Percentiles rank a stretch among this genome's conserved stretches.
phyloP scores from a whole-genome alignment of 306 rosid species.

The Boehmeria nivea region DNA sequence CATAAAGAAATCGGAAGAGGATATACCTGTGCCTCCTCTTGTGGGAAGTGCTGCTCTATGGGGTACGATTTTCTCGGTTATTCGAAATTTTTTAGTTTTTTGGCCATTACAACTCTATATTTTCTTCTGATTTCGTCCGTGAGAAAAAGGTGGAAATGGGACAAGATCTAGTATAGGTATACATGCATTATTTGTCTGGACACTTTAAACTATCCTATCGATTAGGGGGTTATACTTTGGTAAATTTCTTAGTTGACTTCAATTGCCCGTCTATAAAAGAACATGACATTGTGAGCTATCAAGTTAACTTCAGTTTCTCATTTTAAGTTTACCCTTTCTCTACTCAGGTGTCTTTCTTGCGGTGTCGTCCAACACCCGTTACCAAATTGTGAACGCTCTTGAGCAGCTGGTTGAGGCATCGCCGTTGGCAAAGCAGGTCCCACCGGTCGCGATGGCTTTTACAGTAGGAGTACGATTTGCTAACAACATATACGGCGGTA shows the following conservation, averaged over 20 bases:
- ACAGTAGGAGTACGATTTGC: slow-evolving; percentile 76
- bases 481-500: slow-evolving; percentile 84
- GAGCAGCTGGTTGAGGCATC: slow-evolving; percentile 75
- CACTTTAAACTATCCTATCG: too few species aligned
- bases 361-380: slow-evolving; percentile 85
- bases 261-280: too few species aligned
- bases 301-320: neutral
- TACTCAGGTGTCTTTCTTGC: slow-evolving; percentile 77
- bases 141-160: too few species aligned
- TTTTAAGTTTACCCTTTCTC: neutral
- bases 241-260: too few species aligned
- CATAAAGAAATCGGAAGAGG: slow-evolving; percentile 78
- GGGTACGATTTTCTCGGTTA: slow-evolving; percentile 22
- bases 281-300: neutral
- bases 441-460: slow-evolving; percentile 76
- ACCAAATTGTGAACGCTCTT: slow-evolving; percentile 77
- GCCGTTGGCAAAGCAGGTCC: slow-evolving; percentile 61
- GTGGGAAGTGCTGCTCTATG: slow-evolving; percentile 64
- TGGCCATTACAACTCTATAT: too few species aligned
- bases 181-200: too few species aligned
- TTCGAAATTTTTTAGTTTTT: too few species aligned
- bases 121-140: too few species aligned
- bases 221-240: too few species aligned
- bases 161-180: too few species aligned
- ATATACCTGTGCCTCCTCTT: slow-evolving; percentile 95